These are phyloP conservation scores for Coriaria nepalensis DNA, from an alignment of 306 rosid genomes.

Conservation along the genomic window DNA sequence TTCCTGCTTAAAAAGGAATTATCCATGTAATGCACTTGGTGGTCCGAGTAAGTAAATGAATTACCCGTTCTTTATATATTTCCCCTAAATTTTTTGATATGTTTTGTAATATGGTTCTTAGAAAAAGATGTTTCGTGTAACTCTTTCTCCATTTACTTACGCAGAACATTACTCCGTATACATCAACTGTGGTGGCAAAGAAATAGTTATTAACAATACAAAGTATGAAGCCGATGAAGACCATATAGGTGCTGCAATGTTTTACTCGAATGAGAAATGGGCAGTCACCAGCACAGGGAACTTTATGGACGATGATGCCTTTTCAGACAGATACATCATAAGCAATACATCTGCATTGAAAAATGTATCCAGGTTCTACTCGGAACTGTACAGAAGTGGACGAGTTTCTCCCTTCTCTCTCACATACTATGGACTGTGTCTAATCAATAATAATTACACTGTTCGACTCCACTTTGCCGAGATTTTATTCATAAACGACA, in stretches of 20 bases:
- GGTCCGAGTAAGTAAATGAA: slow-evolving; percentile 32
- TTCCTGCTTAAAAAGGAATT: slow-evolving; percentile 57
- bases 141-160: background rate
- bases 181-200: slow-evolving; percentile 84
- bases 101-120: background rate
- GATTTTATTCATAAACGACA: slow-evolving; percentile 47
- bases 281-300: slow-evolving; percentile 85
- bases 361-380: slow-evolving; percentile 23
- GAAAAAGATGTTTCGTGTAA: too few relatives aligned
- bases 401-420: slow-evolving; percentile 76
- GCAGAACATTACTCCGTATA: slow-evolving; percentile 47
- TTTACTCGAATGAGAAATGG: slow-evolving; percentile 42
- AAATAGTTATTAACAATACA: slow-evolving; percentile 28
- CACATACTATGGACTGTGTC: slow-evolving; percentile 86
- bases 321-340: slow-evolving; percentile 46
- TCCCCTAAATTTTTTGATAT: background rate
- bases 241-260: slow-evolving; percentile 63
- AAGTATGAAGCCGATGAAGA: slow-evolving; percentile 57
- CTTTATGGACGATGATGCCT: slow-evolving; percentile 80
- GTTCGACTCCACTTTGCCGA: slow-evolving; percentile 89
- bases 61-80: slow-evolving; percentile 4
- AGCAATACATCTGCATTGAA: slow-evolving; percentile 51
- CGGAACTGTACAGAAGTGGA: slow-evolving; percentile 56
- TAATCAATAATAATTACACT: slow-evolving; percentile 60
- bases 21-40: slow-evolving; percentile 39